Conservation (phyloP, 169 alveolate species). For the Cyclospora cayetanensis region DNA sequence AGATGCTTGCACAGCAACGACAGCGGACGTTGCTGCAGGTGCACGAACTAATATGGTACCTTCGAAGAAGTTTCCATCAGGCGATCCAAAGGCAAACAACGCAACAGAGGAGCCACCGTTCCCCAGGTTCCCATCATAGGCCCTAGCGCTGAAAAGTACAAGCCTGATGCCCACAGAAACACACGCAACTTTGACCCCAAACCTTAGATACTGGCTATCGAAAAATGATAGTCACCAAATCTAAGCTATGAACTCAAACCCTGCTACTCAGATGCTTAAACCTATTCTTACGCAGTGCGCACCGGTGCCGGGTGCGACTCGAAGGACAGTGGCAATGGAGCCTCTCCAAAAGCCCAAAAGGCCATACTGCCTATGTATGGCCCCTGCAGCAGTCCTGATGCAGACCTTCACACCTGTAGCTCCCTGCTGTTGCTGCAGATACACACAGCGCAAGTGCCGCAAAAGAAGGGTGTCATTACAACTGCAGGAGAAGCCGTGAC, state of each 20-base stretch:
- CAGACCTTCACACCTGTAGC: constrained; percentile 18
- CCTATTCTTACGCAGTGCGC: too few species aligned
- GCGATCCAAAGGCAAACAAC: constrained; percentile 2
- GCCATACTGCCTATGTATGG: constrained; percentile 60
- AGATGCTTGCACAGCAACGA: too few species aligned
- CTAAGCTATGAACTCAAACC: too few species aligned
- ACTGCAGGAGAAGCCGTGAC: background rate
- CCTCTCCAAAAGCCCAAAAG: constrained; percentile 72
- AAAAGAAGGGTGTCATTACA: background rate
- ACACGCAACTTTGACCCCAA: background rate
- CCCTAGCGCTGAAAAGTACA: constrained; percentile 56
- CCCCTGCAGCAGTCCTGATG: constrained; percentile 7
- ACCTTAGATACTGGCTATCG: background rate
- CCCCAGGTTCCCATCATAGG: constrained; percentile 60
- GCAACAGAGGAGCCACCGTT: constrained; percentile 24
- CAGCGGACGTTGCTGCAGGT: background rate
- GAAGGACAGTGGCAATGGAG: constrained; percentile 61
- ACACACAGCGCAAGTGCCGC: background rate
- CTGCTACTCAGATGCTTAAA: too few species aligned
- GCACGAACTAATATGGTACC: background rate
- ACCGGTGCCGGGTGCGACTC: constrained; percentile 74
- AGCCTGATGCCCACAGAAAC: background rate
- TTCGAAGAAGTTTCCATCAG: constrained; percentile 8
- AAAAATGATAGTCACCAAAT: too few species aligned
- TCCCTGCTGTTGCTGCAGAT: constrained; percentile 61